Conservation (phyloP, 306 rosid species). For the Malus orientalis region DNA sequence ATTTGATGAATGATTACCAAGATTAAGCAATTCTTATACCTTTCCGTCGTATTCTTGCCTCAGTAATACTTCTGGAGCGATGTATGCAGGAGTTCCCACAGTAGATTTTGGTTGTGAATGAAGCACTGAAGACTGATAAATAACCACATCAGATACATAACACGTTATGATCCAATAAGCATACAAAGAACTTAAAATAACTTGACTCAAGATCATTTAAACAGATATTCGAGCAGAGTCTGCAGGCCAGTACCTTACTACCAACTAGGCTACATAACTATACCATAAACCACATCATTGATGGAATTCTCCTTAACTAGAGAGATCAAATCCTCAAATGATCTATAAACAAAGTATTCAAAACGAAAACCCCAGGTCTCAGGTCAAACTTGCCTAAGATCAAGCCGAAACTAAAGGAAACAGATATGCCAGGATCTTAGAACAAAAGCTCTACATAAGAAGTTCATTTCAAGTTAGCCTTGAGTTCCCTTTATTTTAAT, state of each 20-base stretch:
- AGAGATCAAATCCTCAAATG: conserved; percentile 1
- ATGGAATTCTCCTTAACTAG: background rate
- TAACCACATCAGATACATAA: conserved; percentile 13
- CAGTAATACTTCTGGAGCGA: conserved; percentile 88
- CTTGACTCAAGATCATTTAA: background rate
- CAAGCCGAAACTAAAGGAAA: background rate
- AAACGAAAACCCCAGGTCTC: background rate
- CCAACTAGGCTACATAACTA: background rate
- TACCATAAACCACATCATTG: background rate
- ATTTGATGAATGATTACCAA: background rate
- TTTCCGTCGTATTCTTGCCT: conserved; percentile 92
- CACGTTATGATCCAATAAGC: background rate
- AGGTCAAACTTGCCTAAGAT: background rate
- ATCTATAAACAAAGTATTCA: background rate
- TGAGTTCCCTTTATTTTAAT: background rate
- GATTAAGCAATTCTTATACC: conserved; percentile 35
- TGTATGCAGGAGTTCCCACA: conserved; percentile 96
- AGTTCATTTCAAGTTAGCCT: background rate
- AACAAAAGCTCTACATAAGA: background rate
- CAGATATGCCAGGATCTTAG: background rate
- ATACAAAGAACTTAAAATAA: background rate
- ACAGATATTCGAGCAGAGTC: background rate
- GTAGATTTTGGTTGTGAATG: conserved; percentile 98
- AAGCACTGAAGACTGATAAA: conserved; percentile 75
- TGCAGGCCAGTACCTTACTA: background rate